Conservation (phyloP, 1,284 basidiomycete species). For the Amylostereum areolatum region DNA sequence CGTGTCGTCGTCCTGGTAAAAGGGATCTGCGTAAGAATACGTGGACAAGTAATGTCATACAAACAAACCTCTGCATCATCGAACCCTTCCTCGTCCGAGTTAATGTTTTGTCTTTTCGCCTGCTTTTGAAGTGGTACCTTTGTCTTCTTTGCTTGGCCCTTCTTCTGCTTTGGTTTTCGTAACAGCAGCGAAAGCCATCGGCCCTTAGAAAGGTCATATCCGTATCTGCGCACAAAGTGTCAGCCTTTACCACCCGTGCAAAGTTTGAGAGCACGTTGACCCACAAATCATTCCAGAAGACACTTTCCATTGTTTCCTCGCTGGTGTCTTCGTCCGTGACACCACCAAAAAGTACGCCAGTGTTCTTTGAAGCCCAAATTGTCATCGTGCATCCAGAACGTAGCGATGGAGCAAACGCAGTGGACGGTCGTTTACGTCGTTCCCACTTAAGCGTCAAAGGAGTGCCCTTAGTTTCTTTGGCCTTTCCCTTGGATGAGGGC, state of each 20-base stretch:
- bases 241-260: background rate
- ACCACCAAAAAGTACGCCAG: constrained; percentile 86
- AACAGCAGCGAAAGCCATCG: constrained; percentile 78
- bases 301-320: constrained; percentile 82
- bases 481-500: background rate
- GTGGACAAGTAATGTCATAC: background rate
- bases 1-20: too few relatives aligned
- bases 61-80: constrained; percentile 29
- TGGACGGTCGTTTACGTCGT: constrained; percentile 65
- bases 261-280: constrained; percentile 16
- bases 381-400: constrained; percentile 86
- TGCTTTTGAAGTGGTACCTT: constrained; percentile 20
- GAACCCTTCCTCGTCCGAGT: constrained; percentile 15
- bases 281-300: constrained; percentile 83
- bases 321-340: constrained; percentile 86
- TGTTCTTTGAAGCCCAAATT: constrained; percentile 61
- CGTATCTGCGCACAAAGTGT: constrained; percentile 70
- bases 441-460: constrained; percentile 77
- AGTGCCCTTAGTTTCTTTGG: constrained; percentile 33
- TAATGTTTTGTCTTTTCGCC: constrained; percentile 15
- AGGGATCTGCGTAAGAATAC: too few relatives aligned
- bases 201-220: constrained; percentile 64
- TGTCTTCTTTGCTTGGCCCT: constrained; percentile 33
- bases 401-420: constrained; percentile 67
- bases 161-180: constrained; percentile 55